phyloP scores from a whole-genome alignment of 805 yeast species.

The Candida ulmi region DNA sequence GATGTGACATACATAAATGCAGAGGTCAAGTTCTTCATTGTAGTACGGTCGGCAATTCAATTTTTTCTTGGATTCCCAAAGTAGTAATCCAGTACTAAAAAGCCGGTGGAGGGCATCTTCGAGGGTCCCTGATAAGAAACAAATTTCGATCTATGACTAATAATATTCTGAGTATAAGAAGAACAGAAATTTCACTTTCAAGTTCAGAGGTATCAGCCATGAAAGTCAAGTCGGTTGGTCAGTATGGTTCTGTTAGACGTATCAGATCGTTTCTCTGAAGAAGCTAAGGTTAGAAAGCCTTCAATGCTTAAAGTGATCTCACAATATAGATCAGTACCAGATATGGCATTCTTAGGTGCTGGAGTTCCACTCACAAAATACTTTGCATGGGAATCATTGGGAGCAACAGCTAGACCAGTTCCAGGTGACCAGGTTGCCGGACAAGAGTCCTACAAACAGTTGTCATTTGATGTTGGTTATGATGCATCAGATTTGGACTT shows the following conservation, averaged over 20 bases:
- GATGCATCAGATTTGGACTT: neutral
- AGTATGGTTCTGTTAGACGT: conserved; percentile 41
- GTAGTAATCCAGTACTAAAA: too few relatives aligned
- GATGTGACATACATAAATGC: too few relatives aligned
- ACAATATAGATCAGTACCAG: conserved; percentile 55
- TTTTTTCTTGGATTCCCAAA: too few relatives aligned
- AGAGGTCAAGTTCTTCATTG: too few relatives aligned
- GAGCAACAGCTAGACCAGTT: conserved; percentile 61
- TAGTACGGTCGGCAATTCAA: too few relatives aligned
- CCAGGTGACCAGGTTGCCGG: conserved; percentile 59
- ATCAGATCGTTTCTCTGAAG: conserved; percentile 63
- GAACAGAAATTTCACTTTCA: too few relatives aligned
- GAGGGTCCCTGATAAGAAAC: too few relatives aligned
- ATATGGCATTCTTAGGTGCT: conserved; percentile 82
- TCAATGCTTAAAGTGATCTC: conserved; percentile 82
- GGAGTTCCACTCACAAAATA: conserved; percentile 83
- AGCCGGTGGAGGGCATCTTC: too few relatives aligned
- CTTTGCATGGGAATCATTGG: conserved; percentile 77
- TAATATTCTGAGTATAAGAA: too few relatives aligned
- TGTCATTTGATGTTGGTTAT: neutral
- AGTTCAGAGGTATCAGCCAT: too few relatives aligned
- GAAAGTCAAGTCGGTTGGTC: too few relatives aligned
- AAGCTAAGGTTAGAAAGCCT: conserved; percentile 65
- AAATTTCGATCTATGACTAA: too few relatives aligned
- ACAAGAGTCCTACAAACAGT: conserved; percentile 55